Conservation (phyloP, 805 yeast genomes). For the Candida adriatica region DNA sequence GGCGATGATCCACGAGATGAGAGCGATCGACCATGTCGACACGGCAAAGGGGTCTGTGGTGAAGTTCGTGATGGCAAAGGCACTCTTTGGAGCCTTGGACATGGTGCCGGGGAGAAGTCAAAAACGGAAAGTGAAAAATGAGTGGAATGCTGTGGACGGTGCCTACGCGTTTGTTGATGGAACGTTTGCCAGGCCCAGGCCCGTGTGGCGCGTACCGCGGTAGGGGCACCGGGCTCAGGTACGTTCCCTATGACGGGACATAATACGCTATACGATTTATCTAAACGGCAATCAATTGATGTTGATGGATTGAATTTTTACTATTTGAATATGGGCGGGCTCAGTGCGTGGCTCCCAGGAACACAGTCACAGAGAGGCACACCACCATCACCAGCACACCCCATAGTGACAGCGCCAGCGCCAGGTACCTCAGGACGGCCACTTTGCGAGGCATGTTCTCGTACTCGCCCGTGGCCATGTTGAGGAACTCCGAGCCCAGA, state of each 20-base stretch:
- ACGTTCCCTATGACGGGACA: too few relatives aligned
- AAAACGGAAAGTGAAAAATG: too few relatives aligned
- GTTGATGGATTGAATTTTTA: too few relatives aligned
- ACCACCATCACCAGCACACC: constrained; percentile 46
- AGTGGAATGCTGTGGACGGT: too few relatives aligned
- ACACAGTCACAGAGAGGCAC: constrained; percentile 35
- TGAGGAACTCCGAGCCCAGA: constrained; percentile 41
- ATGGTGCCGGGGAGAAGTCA: background rate
- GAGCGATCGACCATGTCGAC: constrained; percentile 67
- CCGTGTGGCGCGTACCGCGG: too few relatives aligned
- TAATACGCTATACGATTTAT: too few relatives aligned
- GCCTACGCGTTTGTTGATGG: too few relatives aligned
- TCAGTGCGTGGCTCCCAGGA: constrained; percentile 23
- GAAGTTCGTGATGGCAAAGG: constrained; percentile 32
- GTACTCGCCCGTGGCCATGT: constrained; percentile 23
- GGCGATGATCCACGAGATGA: constrained; percentile 81
- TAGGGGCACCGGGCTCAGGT: too few relatives aligned
- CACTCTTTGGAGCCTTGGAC: background rate
- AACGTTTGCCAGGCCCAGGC: too few relatives aligned
- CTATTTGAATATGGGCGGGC: background rate
- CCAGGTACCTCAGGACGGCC: constrained; percentile 27
- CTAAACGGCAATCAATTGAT: too few relatives aligned
- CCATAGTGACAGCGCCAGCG: constrained; percentile 38
- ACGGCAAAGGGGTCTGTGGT: constrained; percentile 85
- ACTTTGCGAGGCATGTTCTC: constrained; percentile 24